Evolutionary conservation across 202 grass and related monocot genomes (phyloP).

Genomic region (Eragrostis tef): DNA sequence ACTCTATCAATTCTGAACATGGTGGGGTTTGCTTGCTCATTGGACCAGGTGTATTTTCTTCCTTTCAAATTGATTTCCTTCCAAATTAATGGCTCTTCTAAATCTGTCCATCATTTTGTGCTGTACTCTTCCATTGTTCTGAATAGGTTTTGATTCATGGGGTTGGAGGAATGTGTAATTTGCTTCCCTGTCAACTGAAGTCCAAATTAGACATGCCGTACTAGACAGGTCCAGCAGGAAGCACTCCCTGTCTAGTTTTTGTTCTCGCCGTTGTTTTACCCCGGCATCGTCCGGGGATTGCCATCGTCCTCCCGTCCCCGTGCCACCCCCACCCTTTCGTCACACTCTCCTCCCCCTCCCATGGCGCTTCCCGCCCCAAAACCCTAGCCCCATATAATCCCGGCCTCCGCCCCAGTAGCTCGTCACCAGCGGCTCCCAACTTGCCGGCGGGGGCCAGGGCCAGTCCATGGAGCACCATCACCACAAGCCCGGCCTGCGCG

Average conservation of each 20-base stretch:
- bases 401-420: not conserved
- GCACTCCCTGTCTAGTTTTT: not conserved
- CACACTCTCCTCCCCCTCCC: not conserved
- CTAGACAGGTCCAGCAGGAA: not conserved
- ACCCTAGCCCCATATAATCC: conserved; percentile 39
- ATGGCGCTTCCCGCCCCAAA: conserved; percentile 42
- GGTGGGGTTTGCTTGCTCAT: too few species aligned
- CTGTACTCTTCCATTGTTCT: too few species aligned
- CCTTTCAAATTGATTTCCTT: too few species aligned
- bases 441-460: not conserved
- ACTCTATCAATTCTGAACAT: too few species aligned
- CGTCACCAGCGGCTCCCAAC: not conserved
- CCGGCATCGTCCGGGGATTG: not conserved
- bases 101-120: too few species aligned
- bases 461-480: conserved; percentile 55
- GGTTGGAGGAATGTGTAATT: too few species aligned
- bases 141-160: too few species aligned
- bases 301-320: too few species aligned
- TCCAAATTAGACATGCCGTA: not conserved
- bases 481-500: conserved; percentile 53
- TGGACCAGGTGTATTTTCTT: too few species aligned
- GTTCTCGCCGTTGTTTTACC: not conserved
- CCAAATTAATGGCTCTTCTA: too few species aligned
- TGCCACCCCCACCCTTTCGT: not conserved
- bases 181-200: not conserved